Conservation (phyloP, 495 filamentous ascomycete species). For the Podospora pseudopauciseta region DNA sequence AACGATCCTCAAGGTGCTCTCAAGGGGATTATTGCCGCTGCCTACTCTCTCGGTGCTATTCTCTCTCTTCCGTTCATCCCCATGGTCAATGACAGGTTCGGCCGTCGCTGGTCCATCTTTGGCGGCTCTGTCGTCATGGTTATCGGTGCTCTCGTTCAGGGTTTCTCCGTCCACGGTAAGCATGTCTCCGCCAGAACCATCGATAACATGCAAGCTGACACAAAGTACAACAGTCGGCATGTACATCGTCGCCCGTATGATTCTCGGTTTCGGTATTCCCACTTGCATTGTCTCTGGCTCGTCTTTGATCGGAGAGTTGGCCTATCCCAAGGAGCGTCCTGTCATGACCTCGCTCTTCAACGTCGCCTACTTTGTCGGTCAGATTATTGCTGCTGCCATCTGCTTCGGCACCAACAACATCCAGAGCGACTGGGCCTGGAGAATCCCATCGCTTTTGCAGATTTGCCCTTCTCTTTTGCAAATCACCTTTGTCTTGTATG, state of each 20-base stretch:
- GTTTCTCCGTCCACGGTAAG: slow-evolving; percentile 41
- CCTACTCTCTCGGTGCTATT: slow-evolving; percentile 38
- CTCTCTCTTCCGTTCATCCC: slow-evolving; percentile 51
- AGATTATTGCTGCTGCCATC: slow-evolving; percentile 59
- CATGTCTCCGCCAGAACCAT: neutral
- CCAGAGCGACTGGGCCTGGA: slow-evolving; percentile 57
- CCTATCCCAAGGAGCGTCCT: slow-evolving; percentile 62
- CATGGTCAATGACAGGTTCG: slow-evolving; percentile 44
- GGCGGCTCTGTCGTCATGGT: slow-evolving; percentile 57
- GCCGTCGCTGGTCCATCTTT: slow-evolving; percentile 54
- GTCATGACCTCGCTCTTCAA: slow-evolving; percentile 68
- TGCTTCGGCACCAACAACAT: slow-evolving; percentile 58
- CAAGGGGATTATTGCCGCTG: slow-evolving; percentile 32
- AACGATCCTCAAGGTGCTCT: slow-evolving; percentile 37
- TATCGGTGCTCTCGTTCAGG: slow-evolving; percentile 53
- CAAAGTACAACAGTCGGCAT: slow-evolving; percentile 41
- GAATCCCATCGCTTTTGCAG: slow-evolving; percentile 61
- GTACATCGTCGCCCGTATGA: slow-evolving; percentile 62
- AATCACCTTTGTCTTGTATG: slow-evolving; percentile 44
- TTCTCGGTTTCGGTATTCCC: slow-evolving; percentile 63
- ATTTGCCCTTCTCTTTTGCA: slow-evolving; percentile 56
- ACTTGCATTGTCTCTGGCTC: slow-evolving; percentile 64
- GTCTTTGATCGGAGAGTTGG: slow-evolving; percentile 61
- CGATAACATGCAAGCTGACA: neutral
- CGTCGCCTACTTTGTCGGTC: slow-evolving; percentile 59